phyloP scores from a whole-genome alignment of 352 stramenopile genomes.

The Aphanomyces astaci region DNA sequence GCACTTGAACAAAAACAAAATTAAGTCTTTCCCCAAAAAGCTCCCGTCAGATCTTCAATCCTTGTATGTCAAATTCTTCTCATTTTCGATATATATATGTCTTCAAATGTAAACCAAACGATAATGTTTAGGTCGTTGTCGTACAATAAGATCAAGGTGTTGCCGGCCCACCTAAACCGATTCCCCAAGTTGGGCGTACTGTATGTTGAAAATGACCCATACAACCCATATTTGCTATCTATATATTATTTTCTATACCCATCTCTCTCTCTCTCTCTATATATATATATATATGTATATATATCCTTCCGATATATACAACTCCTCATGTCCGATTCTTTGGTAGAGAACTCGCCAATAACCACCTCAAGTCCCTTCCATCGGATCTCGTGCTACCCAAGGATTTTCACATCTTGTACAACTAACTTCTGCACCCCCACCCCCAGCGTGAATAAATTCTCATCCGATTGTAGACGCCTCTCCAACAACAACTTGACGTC shows the following conservation, averaged over 20 bases:
- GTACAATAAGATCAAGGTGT: background rate
- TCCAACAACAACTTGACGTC: background rate
- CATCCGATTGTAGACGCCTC: background rate
- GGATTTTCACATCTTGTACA: conserved; percentile 5
- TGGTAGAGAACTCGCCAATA: conserved; percentile 17
- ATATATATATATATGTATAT: no score
- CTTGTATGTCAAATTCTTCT: no score
- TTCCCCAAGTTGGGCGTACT: background rate
- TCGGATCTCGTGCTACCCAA: background rate
- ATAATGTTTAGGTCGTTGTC: conserved; percentile 10
- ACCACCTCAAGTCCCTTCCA: conserved; percentile 5
- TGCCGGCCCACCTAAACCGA: background rate
- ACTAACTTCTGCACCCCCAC: no score
- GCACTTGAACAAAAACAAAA: conserved; percentile 8
- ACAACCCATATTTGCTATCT: no score
- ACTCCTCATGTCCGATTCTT: no score
- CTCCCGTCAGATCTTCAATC: background rate
- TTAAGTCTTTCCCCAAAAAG: background rate
- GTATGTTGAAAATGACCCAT: no score
- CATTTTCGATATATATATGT: no score
- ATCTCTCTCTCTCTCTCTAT: no score
- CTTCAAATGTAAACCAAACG: no score
- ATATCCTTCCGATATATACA: no score
- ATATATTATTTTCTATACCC: no score
- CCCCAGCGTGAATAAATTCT: no score